Evolutionary conservation across 192 early-diverging fungal species (phyloP).

Genomic region (Umbelopsis isabellina): DNA sequence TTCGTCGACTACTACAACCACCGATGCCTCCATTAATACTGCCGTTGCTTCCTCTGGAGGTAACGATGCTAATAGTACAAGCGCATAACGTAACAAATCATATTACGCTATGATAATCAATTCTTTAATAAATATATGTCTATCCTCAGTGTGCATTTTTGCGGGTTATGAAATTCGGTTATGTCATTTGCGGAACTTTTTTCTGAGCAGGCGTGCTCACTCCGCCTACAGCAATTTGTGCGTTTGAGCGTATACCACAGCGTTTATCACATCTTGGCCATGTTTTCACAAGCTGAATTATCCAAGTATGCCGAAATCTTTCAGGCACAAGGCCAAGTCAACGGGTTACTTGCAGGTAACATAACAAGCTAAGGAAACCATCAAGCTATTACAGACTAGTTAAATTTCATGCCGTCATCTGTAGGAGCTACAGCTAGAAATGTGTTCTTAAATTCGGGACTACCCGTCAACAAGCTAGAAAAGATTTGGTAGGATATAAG

Average conservation of each 20-base stretch:
- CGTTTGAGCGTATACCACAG: not conserved
- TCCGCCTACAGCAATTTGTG: not conserved
- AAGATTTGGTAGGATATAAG: conserved; percentile 42
- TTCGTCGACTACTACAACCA: not conserved
- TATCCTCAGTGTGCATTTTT: too few relatives aligned
- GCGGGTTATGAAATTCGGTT: too few relatives aligned
- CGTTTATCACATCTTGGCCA: conserved; percentile 5
- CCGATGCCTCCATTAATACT: not conserved
- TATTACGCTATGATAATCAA: too few relatives aligned
- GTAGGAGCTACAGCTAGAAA: conserved; percentile 41
- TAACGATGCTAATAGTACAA: not conserved
- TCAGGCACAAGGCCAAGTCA: conserved; percentile 48
- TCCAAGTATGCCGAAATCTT: conserved; percentile 62
- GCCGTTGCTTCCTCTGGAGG: too few relatives aligned
- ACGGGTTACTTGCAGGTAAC: conserved; percentile 57
- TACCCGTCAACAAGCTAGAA: conserved; percentile 44
- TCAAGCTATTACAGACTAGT: too few relatives aligned
- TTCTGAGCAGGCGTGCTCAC: too few relatives aligned
- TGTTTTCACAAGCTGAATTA: conserved; percentile 48
- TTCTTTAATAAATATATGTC: too few relatives aligned
- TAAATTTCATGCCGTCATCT: not conserved
- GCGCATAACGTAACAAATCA: not conserved
- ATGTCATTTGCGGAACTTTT: too few relatives aligned
- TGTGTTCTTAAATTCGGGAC: conserved; percentile 44
- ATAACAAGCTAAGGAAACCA: too few relatives aligned